phyloP scores from a whole-genome alignment of 1,284 basidiomycete genomes.

The Tranzscheliella williamsii region DNA sequence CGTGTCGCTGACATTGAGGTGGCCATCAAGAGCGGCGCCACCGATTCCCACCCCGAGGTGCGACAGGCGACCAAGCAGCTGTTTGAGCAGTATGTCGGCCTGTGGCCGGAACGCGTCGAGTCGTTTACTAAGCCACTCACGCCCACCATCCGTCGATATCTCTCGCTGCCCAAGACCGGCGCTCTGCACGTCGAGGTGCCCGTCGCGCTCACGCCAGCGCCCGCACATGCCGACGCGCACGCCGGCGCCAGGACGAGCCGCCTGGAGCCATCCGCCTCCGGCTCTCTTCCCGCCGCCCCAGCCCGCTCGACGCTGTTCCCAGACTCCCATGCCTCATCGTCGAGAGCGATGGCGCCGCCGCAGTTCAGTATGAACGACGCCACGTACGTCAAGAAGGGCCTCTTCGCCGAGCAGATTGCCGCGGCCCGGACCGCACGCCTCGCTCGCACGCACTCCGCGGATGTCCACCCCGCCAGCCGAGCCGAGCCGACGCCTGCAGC shows the following conservation, averaged over 20 bases:
- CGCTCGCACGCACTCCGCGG: constrained; percentile 17
- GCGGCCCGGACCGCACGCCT: constrained; percentile 22
- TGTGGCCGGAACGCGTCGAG: constrained; percentile 64
- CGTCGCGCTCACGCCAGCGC: no score
- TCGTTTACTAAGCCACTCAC: constrained; percentile 63
- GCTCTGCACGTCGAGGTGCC: constrained; percentile 19
- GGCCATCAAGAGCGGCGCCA: constrained; percentile 62
- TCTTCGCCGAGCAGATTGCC: constrained; percentile 33
- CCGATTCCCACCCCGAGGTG: constrained; percentile 64
- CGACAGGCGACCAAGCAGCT: constrained; percentile 62
- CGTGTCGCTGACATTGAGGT: constrained; percentile 61
- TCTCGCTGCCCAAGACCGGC: constrained; percentile 56
- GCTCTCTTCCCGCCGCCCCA: not conserved
- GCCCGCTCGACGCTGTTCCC: constrained; percentile 14
- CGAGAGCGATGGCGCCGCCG: not conserved
- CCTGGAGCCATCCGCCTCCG: not conserved
- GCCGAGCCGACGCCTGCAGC: not conserved
- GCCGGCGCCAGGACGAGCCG: not conserved
- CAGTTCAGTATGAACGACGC: constrained; percentile 18
- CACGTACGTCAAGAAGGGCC: constrained; percentile 13
- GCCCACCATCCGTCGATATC: constrained; percentile 63
- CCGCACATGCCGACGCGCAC: not conserved
- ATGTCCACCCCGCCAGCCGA: constrained; percentile 6
- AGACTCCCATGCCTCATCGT: constrained; percentile 6
- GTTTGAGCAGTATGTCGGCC: constrained; percentile 61